Evolutionary conservation across 306 rosid genomes (phyloP).

Genomic region (Vigna trinervia): DNA sequence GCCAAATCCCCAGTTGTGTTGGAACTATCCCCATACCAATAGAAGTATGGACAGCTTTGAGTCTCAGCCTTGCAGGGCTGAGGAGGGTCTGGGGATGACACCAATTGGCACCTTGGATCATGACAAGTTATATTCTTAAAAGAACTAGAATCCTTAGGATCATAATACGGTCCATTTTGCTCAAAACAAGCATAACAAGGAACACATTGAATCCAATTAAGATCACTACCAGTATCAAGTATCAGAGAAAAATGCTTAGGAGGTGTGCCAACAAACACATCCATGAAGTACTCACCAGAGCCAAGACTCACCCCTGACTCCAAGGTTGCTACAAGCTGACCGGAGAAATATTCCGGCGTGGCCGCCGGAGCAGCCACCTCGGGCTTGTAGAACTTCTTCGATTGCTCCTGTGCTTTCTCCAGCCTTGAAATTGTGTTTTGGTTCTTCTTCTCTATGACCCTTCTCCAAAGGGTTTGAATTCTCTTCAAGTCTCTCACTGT

Average conservation of each 20-base stretch:
- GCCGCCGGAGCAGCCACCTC: constrained; percentile 42
- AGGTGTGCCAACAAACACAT: constrained; percentile 84
- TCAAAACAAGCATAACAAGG: constrained; percentile 90
- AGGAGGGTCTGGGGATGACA: constrained; percentile 80
- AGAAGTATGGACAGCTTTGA: constrained; percentile 81
- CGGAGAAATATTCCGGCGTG: constrained; percentile 58
- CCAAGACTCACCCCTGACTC: constrained; percentile 83
- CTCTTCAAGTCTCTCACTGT: constrained; percentile 60
- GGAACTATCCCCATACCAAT: constrained; percentile 91
- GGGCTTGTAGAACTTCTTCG: constrained; percentile 20
- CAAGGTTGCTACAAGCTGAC: constrained; percentile 76
- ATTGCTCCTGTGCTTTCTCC: constrained; percentile 36
- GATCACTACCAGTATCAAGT: constrained; percentile 92
- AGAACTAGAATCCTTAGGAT: constrained; percentile 69
- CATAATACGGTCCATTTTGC: constrained; percentile 74
- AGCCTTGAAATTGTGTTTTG: constrained; percentile 70
- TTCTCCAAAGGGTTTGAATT: constrained; percentile 72
- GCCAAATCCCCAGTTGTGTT: constrained; percentile 92
- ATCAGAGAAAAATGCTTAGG: constrained; percentile 80
- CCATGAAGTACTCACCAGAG: constrained; percentile 92
- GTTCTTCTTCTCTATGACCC: constrained; percentile 73
- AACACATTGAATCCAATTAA: constrained; percentile 88
- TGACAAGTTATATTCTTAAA: constrained; percentile 66
- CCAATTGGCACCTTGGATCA: constrained; percentile 64
- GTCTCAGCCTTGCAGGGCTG: constrained; percentile 59